A percentile compares a stretch with the other conserved stretches of the same genome.
Evolutionary conservation across 176 grass and related monocot genomes (phyloP).

Genomic region (Avena atlantica): DNA sequence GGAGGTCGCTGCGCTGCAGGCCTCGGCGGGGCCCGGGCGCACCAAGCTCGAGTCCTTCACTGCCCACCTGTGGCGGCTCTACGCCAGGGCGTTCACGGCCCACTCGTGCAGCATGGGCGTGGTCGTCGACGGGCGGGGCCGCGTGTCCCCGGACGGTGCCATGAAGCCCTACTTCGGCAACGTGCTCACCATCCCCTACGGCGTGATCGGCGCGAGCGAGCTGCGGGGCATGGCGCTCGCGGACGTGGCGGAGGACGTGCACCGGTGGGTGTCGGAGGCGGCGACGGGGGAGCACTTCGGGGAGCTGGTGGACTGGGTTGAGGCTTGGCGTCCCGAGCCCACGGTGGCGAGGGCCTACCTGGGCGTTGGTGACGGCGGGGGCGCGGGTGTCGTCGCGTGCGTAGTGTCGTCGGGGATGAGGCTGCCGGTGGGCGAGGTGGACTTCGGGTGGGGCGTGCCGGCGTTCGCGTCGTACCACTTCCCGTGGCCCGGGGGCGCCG

Average conservation of each 20-base stretch:
- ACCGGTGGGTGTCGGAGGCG: constrained; percentile 55
- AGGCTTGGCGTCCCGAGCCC: constrained; percentile 53
- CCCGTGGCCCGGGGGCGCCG: constrained; percentile 60
- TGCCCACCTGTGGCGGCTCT: constrained; percentile 63
- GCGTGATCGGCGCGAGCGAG: constrained; percentile 2
- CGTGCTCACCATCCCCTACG: constrained; percentile 61
- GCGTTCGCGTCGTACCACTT: constrained; percentile 79
- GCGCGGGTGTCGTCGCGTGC: constrained; percentile 31
- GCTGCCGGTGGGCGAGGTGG: constrained; percentile 54
- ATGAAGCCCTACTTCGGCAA: constrained; percentile 73
- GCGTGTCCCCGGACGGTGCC: constrained; percentile 34
- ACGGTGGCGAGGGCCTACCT: constrained; percentile 51
- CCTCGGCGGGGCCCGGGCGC: constrained; percentile 25
- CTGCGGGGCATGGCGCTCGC: constrained; percentile 47
- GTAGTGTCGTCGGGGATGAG: constrained; percentile 65
- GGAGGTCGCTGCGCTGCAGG: constrained; percentile 54
- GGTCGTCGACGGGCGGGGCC: constrained; percentile 64
- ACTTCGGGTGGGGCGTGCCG: constrained; percentile 72
- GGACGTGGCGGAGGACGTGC: constrained; percentile 62
- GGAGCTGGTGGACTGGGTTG: constrained; percentile 67
- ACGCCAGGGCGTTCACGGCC: constrained; percentile 42
- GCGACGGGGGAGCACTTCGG: constrained; percentile 59
- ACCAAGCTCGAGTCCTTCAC: constrained; percentile 77
- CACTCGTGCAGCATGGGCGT: constrained; percentile 59
- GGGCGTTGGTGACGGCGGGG: constrained; percentile 26